Base-by-base conservation (phyloP, 768 basidiomycete genomes). In the Agrocybe praecox region DNA sequence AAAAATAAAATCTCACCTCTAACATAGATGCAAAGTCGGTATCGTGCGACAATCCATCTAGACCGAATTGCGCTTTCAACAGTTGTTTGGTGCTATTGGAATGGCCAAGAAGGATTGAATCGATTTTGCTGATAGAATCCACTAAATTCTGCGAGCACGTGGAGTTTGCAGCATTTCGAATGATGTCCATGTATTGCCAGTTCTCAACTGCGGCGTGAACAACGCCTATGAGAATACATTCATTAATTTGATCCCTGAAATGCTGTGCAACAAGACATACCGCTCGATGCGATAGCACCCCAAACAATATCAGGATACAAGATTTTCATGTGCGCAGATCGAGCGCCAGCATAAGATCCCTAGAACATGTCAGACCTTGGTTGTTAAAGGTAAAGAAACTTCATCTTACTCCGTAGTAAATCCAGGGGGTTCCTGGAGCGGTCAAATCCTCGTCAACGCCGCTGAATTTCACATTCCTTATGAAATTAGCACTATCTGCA, bases 321-420 rank as follows among this genome's bases (percentile, higher is more conserved):
- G 29, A 92, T 74, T 53, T 83, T 85, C 89, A 96, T 94, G 65
- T 96, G 92, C 0, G 96, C 96, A 0, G 94, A 88, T 12, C 95
- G 87, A 8, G 95, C 96, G 57, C 96, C 96, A 10, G 94, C 94
- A 62, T 96, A 96, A 0, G 92, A 94, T 8, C 91, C 90, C 88
- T 89, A 62, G 5, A 40, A 59, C 12, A 14, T 21, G 19, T 14
- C 21, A 43, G 33, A 53, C n/a, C 18, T 24, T 24, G 17, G 23
- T n/a, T 17, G 51, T 54, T 32, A 50, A 19, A n/a, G 29, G 12
- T 23, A n/a, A n/a, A 44, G 51, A 57, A 22, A 50, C 24, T 1
- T 23, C 15, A 63, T 84, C 42, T 69, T 93, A 54, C 95, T 14
- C 96, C 96, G 65, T 96, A 96, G 69, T 96, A 94, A 53, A 94